A percentile compares a stretch with the other conserved stretches of the same genome.
phyloP scores from a whole-genome alignment of 371 early-diverging fungal genomes.

The Mortierella polycephala region DNA sequence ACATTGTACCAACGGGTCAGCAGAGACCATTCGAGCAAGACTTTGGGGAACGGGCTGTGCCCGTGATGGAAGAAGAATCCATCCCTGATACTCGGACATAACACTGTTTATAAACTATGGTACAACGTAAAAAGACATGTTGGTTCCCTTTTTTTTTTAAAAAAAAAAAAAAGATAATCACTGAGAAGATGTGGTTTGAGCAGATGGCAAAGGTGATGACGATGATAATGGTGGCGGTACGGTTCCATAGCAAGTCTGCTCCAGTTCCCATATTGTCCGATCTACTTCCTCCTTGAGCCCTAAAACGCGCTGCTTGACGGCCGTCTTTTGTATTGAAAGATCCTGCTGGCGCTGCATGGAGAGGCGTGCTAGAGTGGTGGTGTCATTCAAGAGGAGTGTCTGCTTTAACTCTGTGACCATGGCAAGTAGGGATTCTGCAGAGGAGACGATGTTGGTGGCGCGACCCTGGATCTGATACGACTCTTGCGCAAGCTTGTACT shows the following conservation, averaged over 20 bases:
- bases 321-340: conserved; percentile 43
- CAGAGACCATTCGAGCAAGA: conserved; percentile 9
- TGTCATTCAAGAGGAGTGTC: conserved; percentile 73
- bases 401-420: conserved; percentile 77
- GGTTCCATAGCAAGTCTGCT: conserved; percentile 29
- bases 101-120: not conserved
- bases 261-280: conserved; percentile 52
- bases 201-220: not conserved
- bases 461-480: conserved; percentile 76
- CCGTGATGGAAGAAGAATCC: not conserved
- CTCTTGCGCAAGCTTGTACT: conserved; percentile 78
- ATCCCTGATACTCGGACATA: not conserved
- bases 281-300: conserved; percentile 51
- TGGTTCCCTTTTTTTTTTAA: no score
- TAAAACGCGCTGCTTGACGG: conserved; percentile 49
- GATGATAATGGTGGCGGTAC: not conserved
- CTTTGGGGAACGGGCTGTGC: conserved; percentile 6
- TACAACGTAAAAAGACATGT: not conserved
- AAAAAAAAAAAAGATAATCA: no score
- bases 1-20: not conserved
- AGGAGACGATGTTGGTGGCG: conserved; percentile 77
- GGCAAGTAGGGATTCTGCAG: conserved; percentile 72
- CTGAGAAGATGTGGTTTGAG: no score
- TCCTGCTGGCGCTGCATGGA: conserved; percentile 34
- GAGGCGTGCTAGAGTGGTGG: conserved; percentile 67